Evolutionary conservation across 768 basidiomycete species (phyloP), one percentile per base, ranked within the genome.

Genomic region (Suillus luteus): DNA sequence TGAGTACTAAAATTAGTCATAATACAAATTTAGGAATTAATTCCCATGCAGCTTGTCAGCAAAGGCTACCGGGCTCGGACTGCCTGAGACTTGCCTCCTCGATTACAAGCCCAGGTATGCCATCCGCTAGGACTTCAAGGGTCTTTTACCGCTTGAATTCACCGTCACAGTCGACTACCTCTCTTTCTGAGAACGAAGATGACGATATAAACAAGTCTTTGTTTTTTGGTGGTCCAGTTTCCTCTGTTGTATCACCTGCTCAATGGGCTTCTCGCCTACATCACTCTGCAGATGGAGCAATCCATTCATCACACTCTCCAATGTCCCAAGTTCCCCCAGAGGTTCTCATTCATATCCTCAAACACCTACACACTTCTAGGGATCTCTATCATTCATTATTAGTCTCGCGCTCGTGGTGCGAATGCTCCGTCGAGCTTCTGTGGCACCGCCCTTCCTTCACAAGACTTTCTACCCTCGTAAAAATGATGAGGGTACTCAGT

Each of bases 371-470:
- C 68, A 82, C 86, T 0, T 79, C 89, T 37, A 82, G 83, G 64
- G 92, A 96, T 75, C 83, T 98, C 55, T 85, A 90, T 66, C 80
- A 82, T 67, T 83, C 86, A 46, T 82, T 96, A 65, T 86, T 90
- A 62, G 95, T 98, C 33, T 95, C 89, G 22, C 88, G 93, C 63
- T 83, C 87, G 33, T 99, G 96, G 95, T 98, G 95, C 82, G 91
- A 96, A 73, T 97, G 95, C 76, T 88, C 94, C 37, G 95, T 96
- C 49, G 93, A 98, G 75, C 84, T 98, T 24, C 82, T 99, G 27
- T 99, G 96, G 96, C 90, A 95, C 76, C 91, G 92, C 70, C 96
- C 96, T 22, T 81, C 82, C 60, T 87, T 99, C 72, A 80, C 86
- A 31, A 86, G 85, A 63, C 81, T 86, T 62, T 78, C 83, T 61